Evolutionary conservation across 176 grass and related monocot genomes (phyloP).

Genomic region (Hordeum marinum): DNA sequence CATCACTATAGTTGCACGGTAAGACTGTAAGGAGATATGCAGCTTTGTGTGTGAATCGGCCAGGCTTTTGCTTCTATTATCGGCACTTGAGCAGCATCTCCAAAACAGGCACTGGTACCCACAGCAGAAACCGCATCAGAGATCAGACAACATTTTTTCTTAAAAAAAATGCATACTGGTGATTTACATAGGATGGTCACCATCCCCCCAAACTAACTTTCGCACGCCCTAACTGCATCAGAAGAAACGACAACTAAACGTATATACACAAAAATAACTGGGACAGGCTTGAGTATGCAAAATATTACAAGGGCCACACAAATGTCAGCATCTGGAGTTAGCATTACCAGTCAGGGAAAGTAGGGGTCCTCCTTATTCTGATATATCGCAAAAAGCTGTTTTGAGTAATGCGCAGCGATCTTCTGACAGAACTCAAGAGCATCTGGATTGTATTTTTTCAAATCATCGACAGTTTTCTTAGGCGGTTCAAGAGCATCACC

Average conservation of each 20-base stretch:
- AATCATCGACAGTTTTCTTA: slow-evolving; percentile 53
- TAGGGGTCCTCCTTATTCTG: slow-evolving; percentile 59
- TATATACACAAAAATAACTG: background rate
- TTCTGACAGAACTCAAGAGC: slow-evolving; percentile 46
- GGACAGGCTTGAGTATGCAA: background rate
- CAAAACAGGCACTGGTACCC: background rate
- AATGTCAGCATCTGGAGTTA: background rate
- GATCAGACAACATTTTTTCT: background rate
- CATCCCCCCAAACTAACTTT: background rate
- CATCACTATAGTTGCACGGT: no score
- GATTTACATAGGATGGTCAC: background rate
- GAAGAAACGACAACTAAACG: background rate
- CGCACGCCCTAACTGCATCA: slow-evolving; percentile 1
- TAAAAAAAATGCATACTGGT: background rate
- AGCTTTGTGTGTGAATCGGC: background rate
- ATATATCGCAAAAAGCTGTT: slow-evolving; percentile 74
- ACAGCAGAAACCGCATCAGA: background rate
- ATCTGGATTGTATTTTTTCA: slow-evolving; percentile 31
- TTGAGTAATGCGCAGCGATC: slow-evolving; percentile 52
- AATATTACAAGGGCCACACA: background rate
- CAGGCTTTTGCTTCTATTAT: no score
- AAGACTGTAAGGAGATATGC: background rate
- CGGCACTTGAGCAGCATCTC: background rate
- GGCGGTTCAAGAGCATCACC: slow-evolving; percentile 40
- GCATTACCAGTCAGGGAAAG: slow-evolving; percentile 39